Evolutionary conservation across 2,329 filamentous ascomycete species (phyloP).

Genomic region (Stenocarpella maydis): DNA sequence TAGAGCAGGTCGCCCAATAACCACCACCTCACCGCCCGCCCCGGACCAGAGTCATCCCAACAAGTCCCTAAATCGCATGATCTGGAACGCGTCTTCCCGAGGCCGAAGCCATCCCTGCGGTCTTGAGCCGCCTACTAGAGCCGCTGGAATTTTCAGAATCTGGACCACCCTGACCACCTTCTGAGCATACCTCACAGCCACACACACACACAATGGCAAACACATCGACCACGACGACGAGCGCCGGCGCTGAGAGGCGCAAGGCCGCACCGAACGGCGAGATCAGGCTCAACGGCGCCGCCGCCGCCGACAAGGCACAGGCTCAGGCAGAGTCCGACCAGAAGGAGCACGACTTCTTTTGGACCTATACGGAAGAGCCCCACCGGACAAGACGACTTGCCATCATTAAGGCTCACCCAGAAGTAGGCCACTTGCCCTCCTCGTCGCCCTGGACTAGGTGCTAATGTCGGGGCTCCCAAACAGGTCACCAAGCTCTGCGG

Average conservation of each 20-base stretch:
- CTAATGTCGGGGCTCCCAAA: slow-evolving; percentile 14
- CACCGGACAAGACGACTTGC: slow-evolving; percentile 89
- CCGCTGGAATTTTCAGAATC: neutral
- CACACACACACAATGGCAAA: slow-evolving; percentile 40
- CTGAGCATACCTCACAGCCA: neutral
- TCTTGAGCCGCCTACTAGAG: slow-evolving; percentile 10
- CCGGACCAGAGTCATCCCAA: slow-evolving; percentile 31
- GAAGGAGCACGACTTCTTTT: slow-evolving; percentile 77
- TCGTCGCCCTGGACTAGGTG: neutral
- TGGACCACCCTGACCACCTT: slow-evolving; percentile 10
- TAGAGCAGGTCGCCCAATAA: slow-evolving; percentile 10
- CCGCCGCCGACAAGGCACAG: slow-evolving; percentile 47
- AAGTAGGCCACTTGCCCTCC: slow-evolving; percentile 64
- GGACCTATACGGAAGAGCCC: slow-evolving; percentile 98
- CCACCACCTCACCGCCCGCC: slow-evolving; percentile 23
- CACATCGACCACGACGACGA: slow-evolving; percentile 40
- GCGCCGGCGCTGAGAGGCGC: slow-evolving; percentile 39
- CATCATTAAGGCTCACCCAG: slow-evolving; percentile 98
- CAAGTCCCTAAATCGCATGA: slow-evolving; percentile 34
- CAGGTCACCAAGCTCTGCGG: slow-evolving; percentile 97
- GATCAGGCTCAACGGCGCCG: slow-evolving; percentile 29
- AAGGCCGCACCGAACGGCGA: slow-evolving; percentile 36
- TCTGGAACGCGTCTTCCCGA: slow-evolving; percentile 30
- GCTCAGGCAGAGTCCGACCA: slow-evolving; percentile 52
- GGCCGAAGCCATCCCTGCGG: slow-evolving; percentile 30